phyloP scores from a whole-genome alignment of 306 rosid genomes.

The Vigna radiata region DNA sequence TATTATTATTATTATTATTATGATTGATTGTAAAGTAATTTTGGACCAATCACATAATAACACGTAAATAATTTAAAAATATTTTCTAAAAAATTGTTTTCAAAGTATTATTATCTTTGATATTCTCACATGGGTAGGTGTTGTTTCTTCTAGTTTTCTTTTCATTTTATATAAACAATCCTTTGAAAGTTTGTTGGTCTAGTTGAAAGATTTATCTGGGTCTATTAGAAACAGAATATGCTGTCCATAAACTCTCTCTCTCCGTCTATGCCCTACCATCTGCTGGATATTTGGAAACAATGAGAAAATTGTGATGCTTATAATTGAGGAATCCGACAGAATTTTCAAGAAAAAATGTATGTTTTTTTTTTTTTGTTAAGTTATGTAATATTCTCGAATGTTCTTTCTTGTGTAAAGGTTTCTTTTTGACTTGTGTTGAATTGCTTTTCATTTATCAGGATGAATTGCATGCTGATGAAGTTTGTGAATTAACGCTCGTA shows the following conservation, averaged over 20 bases:
- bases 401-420: not conserved
- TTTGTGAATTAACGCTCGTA: conserved; percentile 40
- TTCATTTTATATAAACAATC: not conserved
- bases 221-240: conserved; percentile 47
- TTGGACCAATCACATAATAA: no score
- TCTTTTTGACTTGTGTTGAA: not conserved
- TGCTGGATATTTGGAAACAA: not conserved
- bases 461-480: conserved; percentile 23
- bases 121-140: conserved; percentile 45
- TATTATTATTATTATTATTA: no score
- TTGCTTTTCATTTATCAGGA: conserved; percentile 11
- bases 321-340: conserved; percentile 13
- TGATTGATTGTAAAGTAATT: no score
- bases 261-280: not conserved
- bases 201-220: conserved; percentile 40
- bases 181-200: conserved; percentile 7
- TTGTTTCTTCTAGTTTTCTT: conserved; percentile 7
- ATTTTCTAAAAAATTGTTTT: no score
- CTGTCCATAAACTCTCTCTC: conserved; percentile 30
- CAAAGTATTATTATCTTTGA: no score
- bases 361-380: not conserved
- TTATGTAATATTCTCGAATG: conserved; percentile 9
- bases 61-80: no score
- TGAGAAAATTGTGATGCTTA: conserved; percentile 17
- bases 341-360: no score